These are phyloP conservation scores for Fusarium sp. DNA, from an alignment of 2,329 filamentous ascomycete species.

Conservation along the genomic window DNA sequence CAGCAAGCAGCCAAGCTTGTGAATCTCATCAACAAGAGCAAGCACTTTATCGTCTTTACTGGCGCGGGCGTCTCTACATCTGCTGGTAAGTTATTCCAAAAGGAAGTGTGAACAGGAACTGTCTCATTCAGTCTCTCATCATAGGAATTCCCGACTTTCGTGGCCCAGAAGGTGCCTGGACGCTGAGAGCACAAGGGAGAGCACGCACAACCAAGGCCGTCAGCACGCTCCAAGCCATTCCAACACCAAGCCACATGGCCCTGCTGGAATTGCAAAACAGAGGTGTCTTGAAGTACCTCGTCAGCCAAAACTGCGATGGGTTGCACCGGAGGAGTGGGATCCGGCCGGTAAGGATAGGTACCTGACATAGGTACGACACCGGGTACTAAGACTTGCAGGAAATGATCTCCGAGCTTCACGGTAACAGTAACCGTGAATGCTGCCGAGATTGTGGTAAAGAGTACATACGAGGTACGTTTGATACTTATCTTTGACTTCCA, in stretches of 20 bases:
- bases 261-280: conserved; percentile 61
- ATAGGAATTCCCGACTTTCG: conserved; percentile 64
- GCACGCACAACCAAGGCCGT: conserved; percentile 51
- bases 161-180: conserved; percentile 64
- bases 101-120: no score
- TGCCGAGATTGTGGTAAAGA: conserved; percentile 63
- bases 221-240: conserved; percentile 61
- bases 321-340: conserved; percentile 64
- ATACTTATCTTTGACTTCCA: no score
- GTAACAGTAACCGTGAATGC: conserved; percentile 63
- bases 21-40: conserved; percentile 58
- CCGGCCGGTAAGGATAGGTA: conserved; percentile 52
- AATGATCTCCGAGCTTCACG: conserved; percentile 63
- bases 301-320: conserved; percentile 60
- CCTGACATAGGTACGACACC: rapidly evolving
- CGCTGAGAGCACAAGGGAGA: conserved; percentile 59
- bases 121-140: no score
- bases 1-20: conserved; percentile 57
- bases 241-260: conserved; percentile 64
- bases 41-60: conserved; percentile 64
- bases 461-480: conserved; percentile 58
- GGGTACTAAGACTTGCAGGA: conserved; percentile 48
- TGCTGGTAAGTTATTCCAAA: conserved; percentile 51
- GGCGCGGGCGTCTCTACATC: conserved; percentile 65
- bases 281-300: conserved; percentile 59